A percentile compares a stretch with the other conserved stretches of the same genome.
Conservation (phyloP, 2,329 filamentous ascomycete genomes). For the Fusarium sp. region DNA sequence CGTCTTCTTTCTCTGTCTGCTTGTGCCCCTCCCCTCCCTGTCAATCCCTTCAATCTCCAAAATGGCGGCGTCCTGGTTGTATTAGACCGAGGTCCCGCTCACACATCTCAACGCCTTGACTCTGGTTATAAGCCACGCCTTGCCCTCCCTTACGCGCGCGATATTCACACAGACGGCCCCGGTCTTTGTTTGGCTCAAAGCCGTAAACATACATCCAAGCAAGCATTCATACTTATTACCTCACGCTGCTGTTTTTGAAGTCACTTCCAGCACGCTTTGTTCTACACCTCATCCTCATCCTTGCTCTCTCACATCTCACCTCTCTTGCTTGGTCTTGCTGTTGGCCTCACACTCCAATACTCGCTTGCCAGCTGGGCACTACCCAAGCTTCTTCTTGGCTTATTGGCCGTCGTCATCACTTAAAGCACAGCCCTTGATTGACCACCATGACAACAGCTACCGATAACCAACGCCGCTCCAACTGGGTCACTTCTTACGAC, state of each 20-base stretch:
- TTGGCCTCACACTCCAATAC: constrained; percentile 19
- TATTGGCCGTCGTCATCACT: constrained; percentile 42
- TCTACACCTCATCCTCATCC: background rate
- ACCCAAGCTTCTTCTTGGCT: constrained; percentile 36
- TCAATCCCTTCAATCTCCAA: constrained; percentile 29
- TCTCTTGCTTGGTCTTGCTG: background rate
- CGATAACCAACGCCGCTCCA: constrained; percentile 42
- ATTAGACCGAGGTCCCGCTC: constrained; percentile 32
- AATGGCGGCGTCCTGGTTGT: constrained; percentile 24
- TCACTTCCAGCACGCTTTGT: constrained; percentile 13
- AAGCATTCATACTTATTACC: constrained; percentile 1
- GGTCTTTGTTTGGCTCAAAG: constrained; percentile 9
- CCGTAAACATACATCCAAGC: constrained; percentile 6
- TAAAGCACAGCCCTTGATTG: constrained; percentile 38
- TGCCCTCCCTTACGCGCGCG: constrained; percentile 26
- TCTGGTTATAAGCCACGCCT: constrained; percentile 35
- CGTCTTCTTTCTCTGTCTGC: constrained; percentile 35
- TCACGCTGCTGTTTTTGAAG: constrained; percentile 27
- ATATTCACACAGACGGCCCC: constrained; percentile 5
- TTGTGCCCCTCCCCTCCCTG: constrained; percentile 17
- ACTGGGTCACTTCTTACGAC: constrained; percentile 47
- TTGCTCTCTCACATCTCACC: constrained; percentile 15
- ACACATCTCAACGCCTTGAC: constrained; percentile 23
- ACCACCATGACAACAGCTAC: constrained; percentile 46
- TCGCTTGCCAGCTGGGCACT: constrained; percentile 43